Evolutionary conservation across 2,329 filamentous ascomycete genomes (phyloP), one percentile per base, ranked within the genome.

Genomic region (Colletotrichum graminicola): DNA sequence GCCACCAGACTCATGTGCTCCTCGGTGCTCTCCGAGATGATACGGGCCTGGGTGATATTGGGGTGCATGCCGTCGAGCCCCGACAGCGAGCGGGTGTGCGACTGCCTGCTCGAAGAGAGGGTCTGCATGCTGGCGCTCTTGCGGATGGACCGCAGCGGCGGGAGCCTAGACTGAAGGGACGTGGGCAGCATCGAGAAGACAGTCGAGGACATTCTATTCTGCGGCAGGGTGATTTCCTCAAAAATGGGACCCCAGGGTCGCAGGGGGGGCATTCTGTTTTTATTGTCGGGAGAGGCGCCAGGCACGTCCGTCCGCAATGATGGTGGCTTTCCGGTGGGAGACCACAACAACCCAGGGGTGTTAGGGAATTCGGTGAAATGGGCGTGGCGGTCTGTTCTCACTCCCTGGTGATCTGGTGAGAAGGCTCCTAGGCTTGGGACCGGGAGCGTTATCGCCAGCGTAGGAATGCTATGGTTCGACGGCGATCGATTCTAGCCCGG

Each of bases 131-230:
- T 83, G 54, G 81, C 80, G 14, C 81, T 83, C 61, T 79, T 79
- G 41, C 82, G 80, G 54, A 90, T 79, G 6, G 86, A 88, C 39
- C 84, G 83, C 11, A 90, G 80, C 7, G 82, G 83, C 3, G 85
- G 85, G 29, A 90, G 80, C 68, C 85, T 82, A 45, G 82, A 85
- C 75, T 87, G 85, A 6, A 90, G 80, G 5, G 87, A 82, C 1
- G 82, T 80, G 5, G 88, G 88, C 10, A 90, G 83, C 68, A 90
- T 83, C 7, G 84, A 82, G 77, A 87, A 88, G 21, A 90, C 80
- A 71, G 85, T 84, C 29, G 85, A 86, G 56, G 84, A 79, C 62
- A 79, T 77, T 62, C 78, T 78, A 62, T 77, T 76, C 54, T 78
- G 77, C 18, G 80, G 79, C 70, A 79, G 74, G 51, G 78, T 76